Base-by-base conservation (phyloP, 2,329 filamentous ascomycete species). In the Lachnellula hyalina region DNA sequence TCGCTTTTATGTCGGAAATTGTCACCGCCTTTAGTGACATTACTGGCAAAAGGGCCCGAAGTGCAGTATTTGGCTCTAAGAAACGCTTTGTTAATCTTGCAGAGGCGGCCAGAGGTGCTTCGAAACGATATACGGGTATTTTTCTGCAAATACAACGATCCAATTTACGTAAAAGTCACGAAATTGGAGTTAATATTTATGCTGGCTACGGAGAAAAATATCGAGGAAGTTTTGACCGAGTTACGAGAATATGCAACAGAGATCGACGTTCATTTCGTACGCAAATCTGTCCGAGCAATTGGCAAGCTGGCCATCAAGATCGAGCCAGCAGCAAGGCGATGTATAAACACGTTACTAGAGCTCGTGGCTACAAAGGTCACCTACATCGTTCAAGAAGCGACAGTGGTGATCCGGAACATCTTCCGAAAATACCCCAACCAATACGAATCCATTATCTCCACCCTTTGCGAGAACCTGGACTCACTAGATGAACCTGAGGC, bases 121-220 rank as follows among this genome's bases (percentile, higher is more conserved):
- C 84, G 91, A 60, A 97, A 96, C 72, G 94, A 99, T 71, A 97
- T 99, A 59, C 85, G 94, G 47, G 94, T 99, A 34, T 99, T 99
- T 75, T 99, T 99, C 74, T 99, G 94, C 84, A 99, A 99, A 78
- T 99, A 99, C 74, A 99, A 99, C 71, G 94, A 99, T 68, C 94
- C 94, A 0, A 99, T 99, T 61, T 99, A 97, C 71, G 94, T 99
- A 74, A 99, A 99, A 73, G 94, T 99, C 50, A 99, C 94, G 15
- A 99, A 99, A 74, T 80, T 99, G 49, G 94, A 99, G 73, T 82
- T 99, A 64, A 97, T 99, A 63, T 99, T 99, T 73, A 99, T 97
- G 94, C 81, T 99, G 57, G 94, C 94, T 7, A 96, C 84, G 35
- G 91, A 96, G 72, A 88, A 86, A 66, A 99, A 99, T 70, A 99